Base-by-base conservation (phyloP, 257 asterid genomes). In the Solanum chilense region DNA sequence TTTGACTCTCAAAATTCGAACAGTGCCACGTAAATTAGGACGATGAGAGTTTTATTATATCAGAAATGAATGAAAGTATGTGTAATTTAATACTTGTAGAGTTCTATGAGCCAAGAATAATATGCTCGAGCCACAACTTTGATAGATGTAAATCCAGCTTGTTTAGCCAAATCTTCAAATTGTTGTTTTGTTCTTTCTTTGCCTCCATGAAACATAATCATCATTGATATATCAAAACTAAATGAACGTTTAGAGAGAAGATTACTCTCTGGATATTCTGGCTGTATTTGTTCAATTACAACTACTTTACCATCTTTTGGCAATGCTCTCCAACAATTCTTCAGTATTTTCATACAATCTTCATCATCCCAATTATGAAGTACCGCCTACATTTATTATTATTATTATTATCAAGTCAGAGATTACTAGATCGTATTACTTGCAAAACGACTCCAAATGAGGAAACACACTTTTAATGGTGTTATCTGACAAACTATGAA, bases 291-390 rank as follows among this genome's bases (percentile, higher is more conserved):
- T 12, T 84, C 92, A 9, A 88, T 85, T 20, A 88, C 37, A 7
- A 88, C 56, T 7, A 88, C 80, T 49, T 90, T 90, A 9, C 92
- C 88, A 45, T 86, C 16, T 25, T 90, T 68, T 42, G 88, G 83
- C 21, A 88, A 41, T 13, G 89, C 87, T 18, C 41, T 58, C 68
- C 74, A 83, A 85, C 89, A 88, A 52, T 90, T 90, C 69, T 86
- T 77, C 86, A 90, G 7, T 35, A 88, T 35, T 37, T 86, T 84
- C 75, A 88, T 31, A n/a, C 90, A 86, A 62, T 86, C 41, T 3
- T 88, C 88, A 31, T 88, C 88, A 45, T 85, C 83, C 92, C 89
- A 90, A 81, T 88, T 89, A 56, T 88, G 89, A 83, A 90, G 89
- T n/a, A 90, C 9, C 35, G n/a, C 80, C 91, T 90, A 64, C 18